Percentiles rank a stretch among this genome's conserved stretches.
Evolutionary conservation across 495 filamentous ascomycete genomes (phyloP).

Genomic region (Lentithecium fluviatile): DNA sequence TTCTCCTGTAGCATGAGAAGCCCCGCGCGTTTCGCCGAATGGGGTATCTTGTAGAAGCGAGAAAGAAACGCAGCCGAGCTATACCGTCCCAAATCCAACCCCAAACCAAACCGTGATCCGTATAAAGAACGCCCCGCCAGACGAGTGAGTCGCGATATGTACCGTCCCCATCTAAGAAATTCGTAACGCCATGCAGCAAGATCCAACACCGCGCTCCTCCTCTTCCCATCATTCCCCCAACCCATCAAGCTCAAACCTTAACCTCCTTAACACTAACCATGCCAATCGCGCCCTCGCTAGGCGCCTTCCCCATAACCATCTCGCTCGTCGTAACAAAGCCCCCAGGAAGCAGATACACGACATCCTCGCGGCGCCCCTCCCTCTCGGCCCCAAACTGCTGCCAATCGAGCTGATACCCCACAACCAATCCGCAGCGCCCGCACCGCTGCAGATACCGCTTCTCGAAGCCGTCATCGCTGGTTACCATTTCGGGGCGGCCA

Average conservation of each 20-base stretch:
- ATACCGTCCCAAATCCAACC: background rate
- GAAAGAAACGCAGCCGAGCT: background rate
- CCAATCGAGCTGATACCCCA: conserved; percentile 61
- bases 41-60: conserved; percentile 10
- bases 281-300: background rate
- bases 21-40: conserved; percentile 3
- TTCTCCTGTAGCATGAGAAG: conserved; percentile 3
- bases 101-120: background rate
- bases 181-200: too few relatives aligned
- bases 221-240: too few relatives aligned
- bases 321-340: conserved; percentile 41
- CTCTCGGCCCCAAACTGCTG: conserved; percentile 42
- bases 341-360: conserved; percentile 58
- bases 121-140: too few relatives aligned
- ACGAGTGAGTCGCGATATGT: too few relatives aligned
- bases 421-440: conserved; percentile 60
- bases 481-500: conserved; percentile 54
- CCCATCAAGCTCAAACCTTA: background rate
- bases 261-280: conserved; percentile 1
- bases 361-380: conserved; percentile 43
- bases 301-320: conserved; percentile 39
- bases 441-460: conserved; percentile 62
- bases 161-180: too few relatives aligned
- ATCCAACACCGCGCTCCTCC: too few relatives aligned
- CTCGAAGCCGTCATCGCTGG: conserved; percentile 70